These are phyloP conservation scores for Bondarzewia mesenterica DNA, from an alignment of 1,284 basidiomycete species.

Conservation along the genomic window DNA sequence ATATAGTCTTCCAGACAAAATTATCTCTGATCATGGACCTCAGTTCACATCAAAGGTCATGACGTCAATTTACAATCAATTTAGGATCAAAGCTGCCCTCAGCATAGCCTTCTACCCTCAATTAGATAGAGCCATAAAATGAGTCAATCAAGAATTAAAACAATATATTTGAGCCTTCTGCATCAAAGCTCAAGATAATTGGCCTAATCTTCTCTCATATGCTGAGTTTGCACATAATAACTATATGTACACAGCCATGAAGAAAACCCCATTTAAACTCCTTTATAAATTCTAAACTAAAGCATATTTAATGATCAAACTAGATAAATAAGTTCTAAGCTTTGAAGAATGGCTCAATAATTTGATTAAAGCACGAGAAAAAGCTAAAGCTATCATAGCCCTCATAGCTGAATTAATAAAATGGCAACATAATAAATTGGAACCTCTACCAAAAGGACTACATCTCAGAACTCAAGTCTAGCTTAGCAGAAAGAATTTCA, in stretches of 20 bases:
- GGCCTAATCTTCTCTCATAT: neutral
- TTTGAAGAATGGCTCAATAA: neutral
- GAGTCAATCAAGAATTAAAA: constrained; percentile 9
- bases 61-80: neutral
- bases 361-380: neutral
- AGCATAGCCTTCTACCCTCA: neutral
- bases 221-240: constrained; percentile 8
- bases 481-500: neutral
- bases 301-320: neutral
- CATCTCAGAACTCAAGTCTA: neutral
- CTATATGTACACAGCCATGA: neutral
- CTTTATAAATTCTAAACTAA: neutral
- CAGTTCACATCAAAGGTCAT: neutral
- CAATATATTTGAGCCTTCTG: constrained; percentile 8
- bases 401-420: neutral
- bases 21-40: neutral
- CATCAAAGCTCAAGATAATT: constrained; percentile 1
- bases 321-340: neutral
- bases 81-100: neutral
- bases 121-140: constrained; percentile 2
- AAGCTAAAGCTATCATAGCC: neutral
- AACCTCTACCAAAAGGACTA: neutral
- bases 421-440: neutral
- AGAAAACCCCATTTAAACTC: constrained; percentile 6
- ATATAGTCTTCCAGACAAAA: constrained; percentile 2